Evolutionary conservation across 257 asterid genomes (phyloP).

Genomic region (Oldenlandia corymbosa): DNA sequence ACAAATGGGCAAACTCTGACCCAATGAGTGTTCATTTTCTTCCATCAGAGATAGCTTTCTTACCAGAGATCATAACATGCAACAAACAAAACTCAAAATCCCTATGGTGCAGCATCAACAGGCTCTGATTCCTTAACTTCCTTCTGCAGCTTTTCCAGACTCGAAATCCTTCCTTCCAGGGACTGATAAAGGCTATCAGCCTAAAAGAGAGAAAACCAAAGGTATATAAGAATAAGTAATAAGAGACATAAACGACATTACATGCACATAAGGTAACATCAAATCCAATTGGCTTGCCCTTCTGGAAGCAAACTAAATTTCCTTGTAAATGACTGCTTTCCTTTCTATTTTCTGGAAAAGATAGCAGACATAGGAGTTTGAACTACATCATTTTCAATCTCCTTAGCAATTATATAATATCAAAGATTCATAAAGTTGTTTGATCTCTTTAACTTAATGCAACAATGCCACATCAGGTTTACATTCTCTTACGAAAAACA

Average conservation of each 20-base stretch:
- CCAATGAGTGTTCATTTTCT: constrained; percentile 3
- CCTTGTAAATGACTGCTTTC: background rate
- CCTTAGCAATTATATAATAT: too few species aligned
- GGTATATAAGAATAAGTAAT: background rate
- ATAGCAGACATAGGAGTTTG: too few species aligned
- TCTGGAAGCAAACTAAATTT: background rate
- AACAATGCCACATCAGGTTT: too few species aligned
- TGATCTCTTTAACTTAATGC: too few species aligned
- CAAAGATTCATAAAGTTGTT: too few species aligned
- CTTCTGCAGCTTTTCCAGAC: constrained; percentile 62
- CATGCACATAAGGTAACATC: background rate
- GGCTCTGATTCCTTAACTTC: constrained; percentile 51
- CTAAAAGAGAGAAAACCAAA: constrained; percentile 31
- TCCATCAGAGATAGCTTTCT: background rate
- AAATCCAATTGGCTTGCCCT: background rate
- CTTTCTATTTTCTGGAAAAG: background rate
- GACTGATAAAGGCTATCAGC: constrained; percentile 45
- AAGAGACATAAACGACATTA: constrained; percentile 5
- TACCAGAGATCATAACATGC: constrained; percentile 4
- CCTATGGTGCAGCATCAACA: constrained; percentile 56
- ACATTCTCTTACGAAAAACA: too few species aligned
- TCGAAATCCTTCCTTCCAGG: constrained; percentile 58
- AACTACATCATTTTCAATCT: too few species aligned
- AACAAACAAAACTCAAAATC: constrained; percentile 7
- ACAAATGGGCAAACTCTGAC: background rate